These are phyloP conservation scores for Zangia roseola DNA, from an alignment of 768 basidiomycete genomes.

Conservation along the genomic window DNA sequence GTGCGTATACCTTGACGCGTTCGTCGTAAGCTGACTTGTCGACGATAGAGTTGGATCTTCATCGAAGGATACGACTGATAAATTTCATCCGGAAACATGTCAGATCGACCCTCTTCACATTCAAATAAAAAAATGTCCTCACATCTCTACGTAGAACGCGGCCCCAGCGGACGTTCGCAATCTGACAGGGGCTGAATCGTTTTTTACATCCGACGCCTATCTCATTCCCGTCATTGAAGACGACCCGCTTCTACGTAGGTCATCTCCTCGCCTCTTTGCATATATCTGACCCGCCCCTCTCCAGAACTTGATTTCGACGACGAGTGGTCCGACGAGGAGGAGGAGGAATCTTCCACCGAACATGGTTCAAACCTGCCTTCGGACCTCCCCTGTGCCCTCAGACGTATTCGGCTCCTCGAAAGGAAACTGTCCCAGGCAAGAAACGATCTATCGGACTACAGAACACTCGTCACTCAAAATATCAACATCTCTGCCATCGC, in stretches of 20 bases:
- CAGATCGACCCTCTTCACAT: not conserved
- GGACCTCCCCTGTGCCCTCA: conserved; percentile 34
- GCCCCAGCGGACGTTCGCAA: conserved; percentile 42
- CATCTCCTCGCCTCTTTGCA: not conserved
- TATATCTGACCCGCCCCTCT: not conserved
- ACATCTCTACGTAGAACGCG: conserved; percentile 45
- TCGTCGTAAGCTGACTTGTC: not conserved
- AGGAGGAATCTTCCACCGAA: not conserved
- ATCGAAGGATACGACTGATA: conserved; percentile 77
- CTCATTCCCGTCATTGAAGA: conserved; percentile 81
- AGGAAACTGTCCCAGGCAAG: conserved; percentile 58
- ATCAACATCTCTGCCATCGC: conserved; percentile 46
- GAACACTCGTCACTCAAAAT: conserved; percentile 51
- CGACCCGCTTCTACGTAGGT: conserved; percentile 87
- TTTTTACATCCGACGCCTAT: conserved; percentile 76
- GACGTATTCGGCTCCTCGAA: conserved; percentile 59
- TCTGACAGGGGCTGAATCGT: conserved; percentile 55
- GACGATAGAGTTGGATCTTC: conserved; percentile 66
- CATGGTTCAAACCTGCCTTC: conserved; percentile 16
- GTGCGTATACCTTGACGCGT: conserved; percentile 39
- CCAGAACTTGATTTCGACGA: conserved; percentile 65
- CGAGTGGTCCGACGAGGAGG: conserved; percentile 69
- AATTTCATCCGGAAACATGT: conserved; percentile 86
- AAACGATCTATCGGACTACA: conserved; percentile 63
- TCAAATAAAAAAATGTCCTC: conserved; percentile 1